A percentile compares a stretch with the other conserved stretches of the same genome.
Conservation (phyloP, 2,329 filamentous ascomycete species). For the Elsinoe australis region DNA sequence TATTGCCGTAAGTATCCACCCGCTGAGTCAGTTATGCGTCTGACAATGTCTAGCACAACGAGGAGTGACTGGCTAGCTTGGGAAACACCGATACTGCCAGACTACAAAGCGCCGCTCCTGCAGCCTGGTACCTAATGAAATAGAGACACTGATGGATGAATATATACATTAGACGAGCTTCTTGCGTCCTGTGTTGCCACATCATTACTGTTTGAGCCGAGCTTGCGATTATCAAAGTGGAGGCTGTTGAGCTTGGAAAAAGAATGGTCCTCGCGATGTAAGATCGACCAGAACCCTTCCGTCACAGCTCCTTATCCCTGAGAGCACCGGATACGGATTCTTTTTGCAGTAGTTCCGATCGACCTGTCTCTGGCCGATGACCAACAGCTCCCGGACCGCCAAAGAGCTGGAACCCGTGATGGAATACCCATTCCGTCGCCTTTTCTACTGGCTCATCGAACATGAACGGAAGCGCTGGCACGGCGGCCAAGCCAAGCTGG, state of each 20-base stretch:
- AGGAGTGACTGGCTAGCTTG: constrained; percentile 96
- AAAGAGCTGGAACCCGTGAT: constrained; percentile 66
- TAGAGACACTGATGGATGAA: background rate
- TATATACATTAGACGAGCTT: background rate
- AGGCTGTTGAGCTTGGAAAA: background rate
- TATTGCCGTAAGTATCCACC: constrained; percentile 65
- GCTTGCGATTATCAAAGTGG: background rate
- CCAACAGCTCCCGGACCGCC: constrained; percentile 56
- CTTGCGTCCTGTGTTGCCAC: background rate
- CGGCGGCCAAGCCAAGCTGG: constrained; percentile 54
- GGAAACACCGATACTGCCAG: constrained; percentile 66
- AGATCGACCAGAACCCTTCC: background rate
- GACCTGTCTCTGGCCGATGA: constrained; percentile 33
- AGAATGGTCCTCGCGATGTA: background rate
- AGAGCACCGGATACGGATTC: constrained; percentile 27
- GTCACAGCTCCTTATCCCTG: constrained; percentile 36
- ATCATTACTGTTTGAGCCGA: background rate
- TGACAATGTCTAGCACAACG: constrained; percentile 61
- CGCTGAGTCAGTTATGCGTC: background rate
- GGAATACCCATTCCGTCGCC: constrained; percentile 83
- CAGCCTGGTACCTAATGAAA: constrained; percentile 15
- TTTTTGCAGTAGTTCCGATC: constrained; percentile 31
- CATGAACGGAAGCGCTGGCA: constrained; percentile 73
- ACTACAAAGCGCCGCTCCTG: constrained; percentile 50
- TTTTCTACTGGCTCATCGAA: constrained; percentile 92